Percentiles rank a stretch among this genome's conserved stretches.
These are phyloP conservation scores for Backusella circina DNA, from an alignment of 192 early-diverging fungal species.

Conservation along the genomic window DNA sequence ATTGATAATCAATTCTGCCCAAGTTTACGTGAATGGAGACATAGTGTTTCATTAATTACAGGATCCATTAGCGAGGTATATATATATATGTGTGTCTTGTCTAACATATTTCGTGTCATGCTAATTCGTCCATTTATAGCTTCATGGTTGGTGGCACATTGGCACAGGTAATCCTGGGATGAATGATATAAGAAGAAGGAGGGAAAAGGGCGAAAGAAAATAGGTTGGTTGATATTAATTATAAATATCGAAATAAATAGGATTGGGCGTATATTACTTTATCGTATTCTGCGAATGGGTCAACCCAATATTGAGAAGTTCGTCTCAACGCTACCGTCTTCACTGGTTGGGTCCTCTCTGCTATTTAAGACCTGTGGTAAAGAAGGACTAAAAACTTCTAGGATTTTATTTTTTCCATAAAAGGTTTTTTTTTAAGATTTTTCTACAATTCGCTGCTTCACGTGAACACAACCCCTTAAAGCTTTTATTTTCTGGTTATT, in stretches of 20 bases:
- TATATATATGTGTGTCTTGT: constrained; percentile 41
- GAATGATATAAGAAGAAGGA: background rate
- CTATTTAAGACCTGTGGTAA: constrained; percentile 10
- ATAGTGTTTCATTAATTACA: constrained; percentile 38
- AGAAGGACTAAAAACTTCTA: background rate
- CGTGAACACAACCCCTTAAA: background rate
- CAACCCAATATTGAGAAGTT: constrained; percentile 5
- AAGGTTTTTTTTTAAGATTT: background rate
- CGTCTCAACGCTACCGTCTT: constrained; percentile 4
- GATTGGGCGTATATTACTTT: constrained; percentile 26
- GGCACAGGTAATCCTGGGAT: constrained; percentile 36
- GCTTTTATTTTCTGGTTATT: background rate
- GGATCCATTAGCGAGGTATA: constrained; percentile 4
- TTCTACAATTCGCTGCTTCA: background rate
- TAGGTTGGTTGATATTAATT: background rate
- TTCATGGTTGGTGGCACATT: constrained; percentile 71
- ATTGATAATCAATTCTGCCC: constrained; percentile 74
- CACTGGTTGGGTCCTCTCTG: constrained; percentile 14
- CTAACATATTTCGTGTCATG: constrained; percentile 29
- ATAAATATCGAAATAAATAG: background rate
- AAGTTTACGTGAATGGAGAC: constrained; percentile 45
- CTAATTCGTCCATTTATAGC: constrained; percentile 12
- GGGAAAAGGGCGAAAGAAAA: background rate
- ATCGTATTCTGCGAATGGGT: constrained; percentile 26
- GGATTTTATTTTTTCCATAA: background rate